Percentiles rank a stretch among this genome's conserved stretches.
Conservation (phyloP, 2,329 filamentous ascomycete genomes). For the Corniculantispora saksenae region DNA sequence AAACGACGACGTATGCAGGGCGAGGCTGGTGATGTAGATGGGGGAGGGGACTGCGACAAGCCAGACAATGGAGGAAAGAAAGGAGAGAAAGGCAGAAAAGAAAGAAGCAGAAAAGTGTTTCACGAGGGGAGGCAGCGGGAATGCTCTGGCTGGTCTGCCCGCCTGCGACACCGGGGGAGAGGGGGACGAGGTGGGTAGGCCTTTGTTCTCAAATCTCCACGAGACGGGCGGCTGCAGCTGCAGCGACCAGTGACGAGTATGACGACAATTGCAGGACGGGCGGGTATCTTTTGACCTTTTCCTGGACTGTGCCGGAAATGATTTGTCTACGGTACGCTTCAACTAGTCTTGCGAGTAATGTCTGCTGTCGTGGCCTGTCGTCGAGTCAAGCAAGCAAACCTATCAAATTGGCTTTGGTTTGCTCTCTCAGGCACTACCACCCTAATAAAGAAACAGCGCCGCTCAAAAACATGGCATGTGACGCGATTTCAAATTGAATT, state of each 20-base stretch:
- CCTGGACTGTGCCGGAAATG: not conserved
- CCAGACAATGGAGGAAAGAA: not conserved
- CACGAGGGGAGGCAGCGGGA: conserved; percentile 8
- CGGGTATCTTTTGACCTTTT: not conserved
- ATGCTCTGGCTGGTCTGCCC: not conserved
- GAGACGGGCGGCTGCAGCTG: not conserved
- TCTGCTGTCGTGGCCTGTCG: not conserved
- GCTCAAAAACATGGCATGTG: conserved; percentile 3
- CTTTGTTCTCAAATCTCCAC: not conserved
- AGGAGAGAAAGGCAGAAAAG: not conserved
- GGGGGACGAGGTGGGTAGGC: conserved; percentile 11
- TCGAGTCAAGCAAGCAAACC: not conserved
- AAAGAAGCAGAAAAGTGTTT: not conserved
- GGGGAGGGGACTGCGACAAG: not conserved
- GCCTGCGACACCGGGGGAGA: conserved; percentile 2
- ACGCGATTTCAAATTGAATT: conserved; percentile 15
- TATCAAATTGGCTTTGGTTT: not conserved
- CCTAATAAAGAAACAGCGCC: not conserved
- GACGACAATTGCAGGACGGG: not conserved
- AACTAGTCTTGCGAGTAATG: not conserved
- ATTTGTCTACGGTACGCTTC: not conserved
- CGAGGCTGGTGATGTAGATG: not conserved
- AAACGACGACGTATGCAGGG: not conserved
- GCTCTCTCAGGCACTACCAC: too few relatives aligned
- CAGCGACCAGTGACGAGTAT: not conserved